Base-by-base conservation (phyloP, 495 filamentous ascomycete genomes). In the Cryomyces antarcticus region DNA sequence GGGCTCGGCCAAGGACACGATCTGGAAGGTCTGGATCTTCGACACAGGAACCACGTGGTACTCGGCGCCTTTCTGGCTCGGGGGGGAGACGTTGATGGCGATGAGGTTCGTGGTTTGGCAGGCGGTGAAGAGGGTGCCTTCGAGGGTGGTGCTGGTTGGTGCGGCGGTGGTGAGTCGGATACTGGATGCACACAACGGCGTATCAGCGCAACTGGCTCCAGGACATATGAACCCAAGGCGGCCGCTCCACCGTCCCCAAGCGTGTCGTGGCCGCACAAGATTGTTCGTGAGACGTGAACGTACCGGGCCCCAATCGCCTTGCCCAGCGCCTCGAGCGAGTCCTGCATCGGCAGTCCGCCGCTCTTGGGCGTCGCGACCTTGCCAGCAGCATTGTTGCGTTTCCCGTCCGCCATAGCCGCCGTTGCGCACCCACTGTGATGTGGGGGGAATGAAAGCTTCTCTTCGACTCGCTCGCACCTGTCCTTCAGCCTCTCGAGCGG, bases 111-210 rank as follows among this genome's bases (percentile, higher is more conserved):
- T 77, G 53, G 73, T 64, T 31, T 75, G 72, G 53, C 71, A 74
- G 41, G 71, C 71, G n/a, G 78, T 75, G 56, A 73, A 80, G 39
- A 82, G 64, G 11, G 63, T 72, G 44, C 78, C 78, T 57, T 80
- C 75, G 41, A 73, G 57, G 30, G 61, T 72, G 31, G 52, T 60
- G 30, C 59, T 62, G 34, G 69, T 61, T 28, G 17, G 17, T 24
- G 68, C 61, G 30, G 67, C 66, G 33, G 73, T 78, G 30, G 65
- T 71, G 49, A 81, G 55, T 49, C 69, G 73, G 46, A 82, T 62
- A 37, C 78, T 81, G 50, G 17, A 39, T 6, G 24, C 7, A 34
- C 5, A n/a, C 28, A 35, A 37, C 36, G 47, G 44, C 31, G 28
- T 0, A n/a, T 10, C 12, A 43, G 31, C 30, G 12, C 6, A 4